Conservation (phyloP, 768 basidiomycete species). For the Krasilnikovozyma curviuscula region DNA sequence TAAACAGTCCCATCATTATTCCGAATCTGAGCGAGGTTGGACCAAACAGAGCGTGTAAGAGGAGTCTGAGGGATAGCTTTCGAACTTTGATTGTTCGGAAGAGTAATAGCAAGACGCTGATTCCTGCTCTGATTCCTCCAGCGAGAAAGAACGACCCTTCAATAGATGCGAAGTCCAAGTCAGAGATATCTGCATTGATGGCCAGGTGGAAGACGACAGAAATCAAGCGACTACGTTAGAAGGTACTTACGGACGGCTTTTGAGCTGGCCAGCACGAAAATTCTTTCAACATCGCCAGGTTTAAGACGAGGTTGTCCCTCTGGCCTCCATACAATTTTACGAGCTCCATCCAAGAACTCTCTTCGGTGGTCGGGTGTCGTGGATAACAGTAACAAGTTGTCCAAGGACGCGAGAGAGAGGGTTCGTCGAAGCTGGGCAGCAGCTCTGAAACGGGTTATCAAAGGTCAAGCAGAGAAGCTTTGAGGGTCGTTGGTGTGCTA, state of each 20-base stretch:
- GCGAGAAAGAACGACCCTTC: slow-evolving; percentile 5
- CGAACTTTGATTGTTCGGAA: no score
- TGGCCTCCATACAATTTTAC: slow-evolving; percentile 22
- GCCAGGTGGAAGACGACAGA: background rate
- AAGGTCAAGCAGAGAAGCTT: background rate
- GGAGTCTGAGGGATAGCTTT: background rate
- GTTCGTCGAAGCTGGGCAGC: slow-evolving; percentile 26
- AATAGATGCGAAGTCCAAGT: background rate
- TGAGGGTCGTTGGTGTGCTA: background rate
- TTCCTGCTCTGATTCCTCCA: slow-evolving; percentile 10
- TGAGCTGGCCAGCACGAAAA: slow-evolving; percentile 18
- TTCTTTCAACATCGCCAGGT: slow-evolving; percentile 23
- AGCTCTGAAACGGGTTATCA: slow-evolving; percentile 9
- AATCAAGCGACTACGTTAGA: background rate
- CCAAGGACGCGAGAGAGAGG: slow-evolving; percentile 23
- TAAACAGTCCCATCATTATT: no score
- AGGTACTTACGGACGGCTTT: slow-evolving; percentile 3
- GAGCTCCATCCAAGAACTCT: slow-evolving; percentile 14
- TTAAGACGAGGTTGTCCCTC: slow-evolving; percentile 19
- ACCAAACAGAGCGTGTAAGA: background rate
- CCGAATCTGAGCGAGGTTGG: no score
- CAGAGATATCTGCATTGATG: background rate
- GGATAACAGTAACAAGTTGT: slow-evolving; percentile 19
- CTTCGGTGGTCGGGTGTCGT: slow-evolving; percentile 3
- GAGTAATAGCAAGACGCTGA: slow-evolving; percentile 1